Conservation (phyloP, 768 basidiomycete genomes). For the Suillus discolor region DNA sequence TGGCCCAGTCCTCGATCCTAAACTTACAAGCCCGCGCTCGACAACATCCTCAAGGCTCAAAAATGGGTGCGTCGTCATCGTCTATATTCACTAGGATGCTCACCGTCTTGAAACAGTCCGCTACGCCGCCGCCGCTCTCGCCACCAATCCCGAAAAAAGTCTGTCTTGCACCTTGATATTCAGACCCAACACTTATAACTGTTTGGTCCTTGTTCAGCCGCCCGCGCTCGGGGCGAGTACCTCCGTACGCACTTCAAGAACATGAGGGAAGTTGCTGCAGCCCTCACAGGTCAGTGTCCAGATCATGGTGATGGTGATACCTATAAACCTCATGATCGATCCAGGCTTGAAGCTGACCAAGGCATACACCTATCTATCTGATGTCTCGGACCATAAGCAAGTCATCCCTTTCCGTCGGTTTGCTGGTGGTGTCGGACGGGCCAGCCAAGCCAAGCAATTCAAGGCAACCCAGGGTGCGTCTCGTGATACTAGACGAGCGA, state of each 20-base stretch:
- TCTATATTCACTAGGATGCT: constrained; percentile 12
- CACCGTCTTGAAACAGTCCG: constrained; percentile 63
- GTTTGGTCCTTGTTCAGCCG: constrained; percentile 51
- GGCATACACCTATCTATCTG: constrained; percentile 91
- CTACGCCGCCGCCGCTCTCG: constrained; percentile 87
- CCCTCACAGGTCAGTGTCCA: constrained; percentile 72
- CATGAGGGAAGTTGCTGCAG: constrained; percentile 98
- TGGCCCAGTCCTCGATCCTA: constrained; percentile 53
- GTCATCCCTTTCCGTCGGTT: constrained; percentile 96
- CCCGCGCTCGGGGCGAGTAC: constrained; percentile 94
- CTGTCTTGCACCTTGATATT: constrained; percentile 31
- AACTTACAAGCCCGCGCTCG: constrained; percentile 46
- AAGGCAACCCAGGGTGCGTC: constrained; percentile 91
- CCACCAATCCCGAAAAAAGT: constrained; percentile 97
- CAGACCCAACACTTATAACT: constrained; percentile 13
- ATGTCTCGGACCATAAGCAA: constrained; percentile 96
- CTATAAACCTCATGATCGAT: not conserved
- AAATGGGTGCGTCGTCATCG: constrained; percentile 58
- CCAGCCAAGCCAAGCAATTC: constrained; percentile 95
- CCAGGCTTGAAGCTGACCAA: constrained; percentile 90
- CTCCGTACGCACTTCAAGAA: constrained; percentile 99
- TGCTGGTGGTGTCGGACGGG: constrained; percentile 92
- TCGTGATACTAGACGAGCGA: not conserved
- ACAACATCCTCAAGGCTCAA: constrained; percentile 46
- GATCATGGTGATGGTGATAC: not conserved